Conservation (phyloP, 1,139 yeast species). For the Pichia sp. region DNA sequence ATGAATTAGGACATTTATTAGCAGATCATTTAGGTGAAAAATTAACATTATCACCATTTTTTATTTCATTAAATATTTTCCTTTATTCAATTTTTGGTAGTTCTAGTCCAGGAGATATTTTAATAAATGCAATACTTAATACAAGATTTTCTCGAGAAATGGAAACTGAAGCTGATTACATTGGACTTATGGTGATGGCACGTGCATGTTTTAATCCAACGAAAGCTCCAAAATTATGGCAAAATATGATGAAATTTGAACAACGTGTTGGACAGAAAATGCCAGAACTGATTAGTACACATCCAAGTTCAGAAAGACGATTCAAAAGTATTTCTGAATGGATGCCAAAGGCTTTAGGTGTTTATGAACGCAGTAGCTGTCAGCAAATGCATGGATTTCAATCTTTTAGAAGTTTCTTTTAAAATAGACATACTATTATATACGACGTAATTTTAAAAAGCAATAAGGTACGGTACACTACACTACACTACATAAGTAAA, state of each 20-base stretch:
- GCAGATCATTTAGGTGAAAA: slow-evolving; percentile 90
- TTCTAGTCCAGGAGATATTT: slow-evolving; percentile 44
- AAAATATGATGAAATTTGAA: slow-evolving; percentile 67
- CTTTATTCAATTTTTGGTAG: slow-evolving; percentile 49
- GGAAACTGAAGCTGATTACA: slow-evolving; percentile 95
- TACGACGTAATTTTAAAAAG: too few relatives aligned
- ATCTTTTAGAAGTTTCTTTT: too few relatives aligned
- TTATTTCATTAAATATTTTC: slow-evolving; percentile 44
- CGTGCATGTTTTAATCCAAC: slow-evolving; percentile 77
- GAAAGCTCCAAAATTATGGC: slow-evolving; percentile 75
- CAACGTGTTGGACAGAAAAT: slow-evolving; percentile 32
- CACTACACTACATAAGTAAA: too few relatives aligned
- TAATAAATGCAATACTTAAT: slow-evolving; percentile 55
- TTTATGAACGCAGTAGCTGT: slow-evolving; percentile 36
- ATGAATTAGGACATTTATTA: slow-evolving; percentile 88
- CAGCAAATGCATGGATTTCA: neutral
- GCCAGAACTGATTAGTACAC: slow-evolving; percentile 74
- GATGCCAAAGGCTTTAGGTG: slow-evolving; percentile 61
- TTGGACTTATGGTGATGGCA: slow-evolving; percentile 89
- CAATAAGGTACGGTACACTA: too few relatives aligned
- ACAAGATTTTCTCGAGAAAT: slow-evolving; percentile 86
- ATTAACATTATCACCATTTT: slow-evolving; percentile 58
- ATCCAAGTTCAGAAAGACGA: slow-evolving; percentile 78
- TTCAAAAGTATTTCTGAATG: slow-evolving; percentile 62
- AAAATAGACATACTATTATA: too few relatives aligned